Evolutionary conservation across 345 rosid genomes (phyloP), one percentile per base, ranked within the genome.

Genomic region (Kernera saxatilis): DNA sequence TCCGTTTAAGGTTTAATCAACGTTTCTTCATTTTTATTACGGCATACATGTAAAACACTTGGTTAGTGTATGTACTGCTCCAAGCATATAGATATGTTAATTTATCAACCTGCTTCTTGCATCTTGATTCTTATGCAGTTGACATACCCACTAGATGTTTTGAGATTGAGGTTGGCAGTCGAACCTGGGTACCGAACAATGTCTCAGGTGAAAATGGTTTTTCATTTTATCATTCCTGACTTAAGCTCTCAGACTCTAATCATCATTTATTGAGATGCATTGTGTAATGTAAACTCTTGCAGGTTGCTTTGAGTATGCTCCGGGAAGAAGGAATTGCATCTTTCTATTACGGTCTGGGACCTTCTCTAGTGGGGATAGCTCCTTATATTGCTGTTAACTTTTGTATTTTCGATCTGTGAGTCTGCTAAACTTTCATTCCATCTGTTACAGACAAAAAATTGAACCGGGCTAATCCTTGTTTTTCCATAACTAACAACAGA

Each of bases 381-480:
- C 98, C 98, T 41, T 94, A 94, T 37, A 94, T 94, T 84, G 99
- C 98, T 21, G 89, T 88, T 50, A 94, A 94, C 86, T 94, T 91
- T 65, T 91, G 99, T 77, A 77, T 86, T 41, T 94, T 94, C 66
- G 98, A 94, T 73, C 78, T 94, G 99, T 94, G 84, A 88, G 99
- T 81, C 33, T 74, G 22, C 51, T 43, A 3, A 61, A 57, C 26
- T 74, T 61, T 18, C 35, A 12, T 48, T 44, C 32, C 40, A 26
- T 45, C 18, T 23, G 46, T 52, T 30, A 10, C 4, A 37, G 0
- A 26, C 6, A 39, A 19, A 23, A 32, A 33, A 7, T 45, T 23
- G 21, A 15, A 35, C 65, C 3, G 15, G 32, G 19, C 19, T 64
- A 21, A 67, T 32, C 2, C 12, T 40, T 40, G 50, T 23, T 19